Evolutionary conservation across 139 green algal species (phyloP).

Genomic region (Eudorina sp.): DNA sequence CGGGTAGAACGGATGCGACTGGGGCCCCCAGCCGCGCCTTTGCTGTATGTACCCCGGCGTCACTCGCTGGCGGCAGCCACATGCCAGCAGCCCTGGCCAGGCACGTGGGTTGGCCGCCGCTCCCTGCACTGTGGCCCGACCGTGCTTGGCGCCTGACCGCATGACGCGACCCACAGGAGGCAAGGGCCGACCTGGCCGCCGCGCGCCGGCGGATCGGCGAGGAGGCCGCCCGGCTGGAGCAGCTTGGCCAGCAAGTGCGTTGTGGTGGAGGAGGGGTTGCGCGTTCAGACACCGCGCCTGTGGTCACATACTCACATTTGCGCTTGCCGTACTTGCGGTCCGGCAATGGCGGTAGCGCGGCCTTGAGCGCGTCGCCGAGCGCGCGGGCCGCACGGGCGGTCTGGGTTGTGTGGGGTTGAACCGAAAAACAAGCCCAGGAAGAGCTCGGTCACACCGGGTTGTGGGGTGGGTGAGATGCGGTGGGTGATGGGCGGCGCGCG

Average conservation of each 20-base stretch:
- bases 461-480: no score
- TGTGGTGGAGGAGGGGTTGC: background rate
- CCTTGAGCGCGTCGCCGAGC: background rate
- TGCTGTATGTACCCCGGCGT: background rate
- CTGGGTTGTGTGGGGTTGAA: background rate
- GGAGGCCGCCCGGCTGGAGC: background rate
- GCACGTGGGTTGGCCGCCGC: background rate
- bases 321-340: background rate
- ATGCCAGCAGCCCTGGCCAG: background rate
- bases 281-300: background rate
- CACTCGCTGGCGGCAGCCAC: background rate
- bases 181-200: background rate
- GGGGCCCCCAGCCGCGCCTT: no score
- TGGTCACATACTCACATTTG: background rate
- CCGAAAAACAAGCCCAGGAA: no score
- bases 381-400: background rate
- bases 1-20: background rate
- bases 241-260: background rate
- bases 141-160: background rate
- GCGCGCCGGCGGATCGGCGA: background rate
- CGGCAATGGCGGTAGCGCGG: background rate
- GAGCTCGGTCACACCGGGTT: no score
- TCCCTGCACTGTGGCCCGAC: background rate
- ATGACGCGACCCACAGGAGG: background rate
- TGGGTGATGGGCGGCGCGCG: no score